Evolutionary conservation across 176 grass and related monocot genomes (phyloP).

Genomic region (Saccharum spontaneum): DNA sequence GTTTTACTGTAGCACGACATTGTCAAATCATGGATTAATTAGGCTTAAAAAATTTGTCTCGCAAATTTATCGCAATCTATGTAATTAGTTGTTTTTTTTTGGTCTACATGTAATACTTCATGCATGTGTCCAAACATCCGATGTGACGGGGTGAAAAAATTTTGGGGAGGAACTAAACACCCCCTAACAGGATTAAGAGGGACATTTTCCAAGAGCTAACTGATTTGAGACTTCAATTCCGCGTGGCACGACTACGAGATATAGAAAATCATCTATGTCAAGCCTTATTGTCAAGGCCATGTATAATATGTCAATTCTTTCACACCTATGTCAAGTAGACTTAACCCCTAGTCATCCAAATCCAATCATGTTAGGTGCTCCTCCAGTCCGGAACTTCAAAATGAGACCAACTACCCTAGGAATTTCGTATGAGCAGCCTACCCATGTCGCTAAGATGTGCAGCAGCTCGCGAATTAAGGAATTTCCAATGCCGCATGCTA

Average conservation of each 20-base stretch:
- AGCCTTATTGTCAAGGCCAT: not conserved
- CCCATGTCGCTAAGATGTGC: not conserved
- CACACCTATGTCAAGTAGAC: not conserved
- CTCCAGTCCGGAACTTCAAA: constrained; percentile 14
- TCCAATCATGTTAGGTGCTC: constrained; percentile 32
- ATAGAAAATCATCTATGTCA: not conserved
- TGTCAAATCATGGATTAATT: too few species aligned
- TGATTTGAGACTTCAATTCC: not conserved
- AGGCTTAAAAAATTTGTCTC: too few species aligned
- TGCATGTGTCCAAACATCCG: too few species aligned
- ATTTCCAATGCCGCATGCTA: not conserved
- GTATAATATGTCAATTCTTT: constrained; percentile 14
- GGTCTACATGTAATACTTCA: too few species aligned
- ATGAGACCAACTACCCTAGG: not conserved
- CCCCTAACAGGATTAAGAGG: not conserved
- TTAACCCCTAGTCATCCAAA: not conserved
- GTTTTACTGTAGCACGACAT: too few species aligned
- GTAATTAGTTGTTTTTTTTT: too few species aligned
- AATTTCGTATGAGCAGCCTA: not conserved
- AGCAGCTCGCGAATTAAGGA: not conserved
- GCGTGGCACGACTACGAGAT: not conserved
- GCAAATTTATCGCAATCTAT: too few species aligned
- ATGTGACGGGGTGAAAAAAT: too few species aligned
- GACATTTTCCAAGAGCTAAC: not conserved
- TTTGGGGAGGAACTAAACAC: too few species aligned